Evolutionary conservation across 495 filamentous ascomycete genomes (phyloP).

Genomic region (Melanomma pulvis-pyrius): DNA sequence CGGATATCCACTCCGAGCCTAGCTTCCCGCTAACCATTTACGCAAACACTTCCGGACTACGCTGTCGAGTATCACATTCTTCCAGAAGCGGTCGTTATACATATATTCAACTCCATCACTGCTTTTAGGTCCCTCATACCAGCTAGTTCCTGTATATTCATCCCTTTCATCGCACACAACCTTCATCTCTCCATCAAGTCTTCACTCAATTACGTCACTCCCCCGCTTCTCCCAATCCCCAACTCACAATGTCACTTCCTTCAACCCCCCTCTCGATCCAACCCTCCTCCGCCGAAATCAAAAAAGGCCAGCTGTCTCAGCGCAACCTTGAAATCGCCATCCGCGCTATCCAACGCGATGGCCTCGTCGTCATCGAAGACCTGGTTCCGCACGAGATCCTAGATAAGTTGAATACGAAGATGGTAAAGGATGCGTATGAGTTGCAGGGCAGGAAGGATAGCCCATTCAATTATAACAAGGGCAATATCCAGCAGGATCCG

Average conservation of each 20-base stretch:
- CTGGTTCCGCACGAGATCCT: conserved; percentile 50
- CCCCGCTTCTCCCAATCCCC: neutral
- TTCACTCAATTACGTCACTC: neutral
- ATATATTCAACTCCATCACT: neutral
- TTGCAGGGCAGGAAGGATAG: conserved; percentile 50
- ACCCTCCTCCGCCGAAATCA: conserved; percentile 4
- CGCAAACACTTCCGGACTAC: conserved; percentile 2
- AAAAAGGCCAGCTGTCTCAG: conserved; percentile 21
- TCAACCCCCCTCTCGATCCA: conserved; percentile 23
- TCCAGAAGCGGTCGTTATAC: neutral
- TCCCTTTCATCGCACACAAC: neutral
- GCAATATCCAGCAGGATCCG: conserved; percentile 60
- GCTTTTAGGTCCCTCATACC: neutral
- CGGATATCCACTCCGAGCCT: neutral
- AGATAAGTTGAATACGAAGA: conserved; percentile 55
- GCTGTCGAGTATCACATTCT: neutral
- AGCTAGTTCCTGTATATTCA: neutral
- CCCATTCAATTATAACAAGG: conserved; percentile 58
- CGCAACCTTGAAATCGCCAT: conserved; percentile 56
- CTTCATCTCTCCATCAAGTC: neutral
- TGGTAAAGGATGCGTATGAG: conserved; percentile 54
- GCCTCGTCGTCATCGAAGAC: conserved; percentile 61
- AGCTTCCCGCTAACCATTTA: conserved; percentile 3
- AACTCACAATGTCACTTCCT: conserved; percentile 16
- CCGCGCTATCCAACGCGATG: conserved; percentile 55